phyloP scores from a whole-genome alignment of 129 eudicot genomes.

The Escallonia rubra region DNA sequence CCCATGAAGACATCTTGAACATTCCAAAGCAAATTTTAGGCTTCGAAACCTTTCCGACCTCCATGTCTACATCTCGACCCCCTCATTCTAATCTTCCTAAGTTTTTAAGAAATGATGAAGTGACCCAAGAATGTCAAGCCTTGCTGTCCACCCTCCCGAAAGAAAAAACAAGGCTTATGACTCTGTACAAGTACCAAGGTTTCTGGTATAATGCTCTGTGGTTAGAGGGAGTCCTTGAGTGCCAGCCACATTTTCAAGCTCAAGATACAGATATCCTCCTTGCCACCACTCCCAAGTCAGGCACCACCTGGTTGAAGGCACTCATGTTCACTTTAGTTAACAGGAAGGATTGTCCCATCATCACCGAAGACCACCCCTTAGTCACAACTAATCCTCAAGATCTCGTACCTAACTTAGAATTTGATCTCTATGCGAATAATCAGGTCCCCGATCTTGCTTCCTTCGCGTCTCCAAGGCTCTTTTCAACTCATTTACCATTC shows the following conservation, averaged over 20 bases:
- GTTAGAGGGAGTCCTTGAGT: slow-evolving; percentile 37
- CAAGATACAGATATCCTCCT: slow-evolving; percentile 39
- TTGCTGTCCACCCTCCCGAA: slow-evolving; percentile 34
- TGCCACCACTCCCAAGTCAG: slow-evolving; percentile 45
- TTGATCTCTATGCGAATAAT: slow-evolving; percentile 2
- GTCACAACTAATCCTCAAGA: slow-evolving; percentile 9
- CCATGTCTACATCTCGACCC: neutral
- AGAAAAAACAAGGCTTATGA: slow-evolving; percentile 23
- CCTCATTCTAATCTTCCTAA: slow-evolving; percentile 14
- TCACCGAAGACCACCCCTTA: neutral
- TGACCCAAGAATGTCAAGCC: slow-evolving; percentile 29
- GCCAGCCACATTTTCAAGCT: slow-evolving; percentile 33
- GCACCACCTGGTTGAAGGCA: slow-evolving; percentile 35
- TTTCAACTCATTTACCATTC: slow-evolving; percentile 41
- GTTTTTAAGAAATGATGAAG: slow-evolving; percentile 29
- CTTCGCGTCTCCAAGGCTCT: slow-evolving; percentile 22
- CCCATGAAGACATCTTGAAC: no score
- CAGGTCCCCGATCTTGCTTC: slow-evolving; percentile 11
- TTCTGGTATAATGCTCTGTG: slow-evolving; percentile 33
- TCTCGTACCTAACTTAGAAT: slow-evolving; percentile 21
- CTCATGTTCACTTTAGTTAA: neutral
- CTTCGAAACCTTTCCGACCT: no score
- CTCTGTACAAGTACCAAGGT: slow-evolving; percentile 49
- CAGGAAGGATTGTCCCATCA: neutral
- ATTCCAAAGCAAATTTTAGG: no score